Base-by-base conservation (phyloP, 306 rosid genomes). In the Parietaria judaica region DNA sequence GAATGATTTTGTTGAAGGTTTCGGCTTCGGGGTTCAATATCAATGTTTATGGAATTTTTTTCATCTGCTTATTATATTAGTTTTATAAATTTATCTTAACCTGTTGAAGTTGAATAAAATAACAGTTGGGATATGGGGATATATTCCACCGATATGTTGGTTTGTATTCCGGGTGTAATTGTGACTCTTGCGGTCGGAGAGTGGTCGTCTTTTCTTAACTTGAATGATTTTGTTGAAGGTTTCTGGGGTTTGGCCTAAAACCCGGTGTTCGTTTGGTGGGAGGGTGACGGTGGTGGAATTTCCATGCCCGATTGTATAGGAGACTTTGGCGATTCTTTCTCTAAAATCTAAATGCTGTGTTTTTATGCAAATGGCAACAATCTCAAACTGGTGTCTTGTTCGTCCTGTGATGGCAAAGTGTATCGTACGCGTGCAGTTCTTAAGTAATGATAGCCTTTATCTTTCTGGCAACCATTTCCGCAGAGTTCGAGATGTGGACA, bases 401-500 rank as follows among this genome's bases (percentile, higher is more conserved):
- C 53, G 43, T 58, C 46, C 50, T 41, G 46, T 49, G 53, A 49
- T n/a, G 14, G 45, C 45, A 41, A 41, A 41, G 45, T 41, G 45
- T 41, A 41, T 41, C 45, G 13, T 49, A 10, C 14, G 13, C 53
- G 5, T 49, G 14, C 53, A 49, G 45, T 41, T 49, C 53, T 49
- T 49, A 49, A 49, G 53, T 49, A 49, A 49, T 49, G 53, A 49
- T 49, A 10, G 53, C 53, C 53, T 49, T 49, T 7, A 11, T 49
- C 72, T 49, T 49, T 49, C 53, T 49, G 53, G 53, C 14, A 49
- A 49, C 15, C 53, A 9, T 49, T 49, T 49, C 8, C 53, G 53
- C 84, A 79, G 81, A 79, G 79, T 79, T 72, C 81, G 76, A 14
- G 84, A 79, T 76, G 84, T 79, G 84, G 80, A 79, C 72, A 75